phyloP scores from a whole-genome alignment of 2,329 filamentous ascomycete genomes.

The Blumeria hordei region DNA sequence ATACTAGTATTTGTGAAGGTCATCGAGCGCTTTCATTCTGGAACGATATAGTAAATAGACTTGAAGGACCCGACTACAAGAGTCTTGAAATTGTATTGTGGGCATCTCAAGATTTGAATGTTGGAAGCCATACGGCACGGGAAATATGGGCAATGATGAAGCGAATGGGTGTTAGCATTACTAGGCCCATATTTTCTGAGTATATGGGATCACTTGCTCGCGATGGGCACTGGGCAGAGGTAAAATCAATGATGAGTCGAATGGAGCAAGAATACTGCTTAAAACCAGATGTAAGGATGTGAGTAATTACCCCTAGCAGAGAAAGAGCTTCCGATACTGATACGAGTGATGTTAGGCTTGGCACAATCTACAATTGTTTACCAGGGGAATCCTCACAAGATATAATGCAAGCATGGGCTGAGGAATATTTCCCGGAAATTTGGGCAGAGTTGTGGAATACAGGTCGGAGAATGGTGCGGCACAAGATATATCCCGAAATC shows the following conservation, averaged over 20 bases:
- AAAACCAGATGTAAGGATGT: constrained; percentile 46
- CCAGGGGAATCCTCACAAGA: constrained; percentile 39
- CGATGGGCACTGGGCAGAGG: constrained; percentile 45
- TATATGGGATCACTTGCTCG: constrained; percentile 58
- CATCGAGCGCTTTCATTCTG: constrained; percentile 53
- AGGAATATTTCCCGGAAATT: constrained; percentile 35
- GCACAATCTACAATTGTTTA: constrained; percentile 51
- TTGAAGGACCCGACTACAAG: constrained; percentile 67
- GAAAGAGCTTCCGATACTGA: neutral
- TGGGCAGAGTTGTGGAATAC: constrained; percentile 36
- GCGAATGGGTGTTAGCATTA: constrained; percentile 56
- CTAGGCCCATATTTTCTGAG: constrained; percentile 45
- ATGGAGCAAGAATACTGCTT: constrained; percentile 43
- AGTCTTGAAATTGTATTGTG: constrained; percentile 64
- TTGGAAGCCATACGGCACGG: constrained; percentile 33
- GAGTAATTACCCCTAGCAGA: constrained; percentile 19
- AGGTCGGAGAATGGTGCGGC: constrained; percentile 5
- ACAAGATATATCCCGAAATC: neutral
- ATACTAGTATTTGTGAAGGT: constrained; percentile 43
- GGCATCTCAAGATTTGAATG: constrained; percentile 40
- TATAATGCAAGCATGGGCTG: constrained; percentile 52
- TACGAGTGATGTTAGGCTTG: constrained; percentile 28
- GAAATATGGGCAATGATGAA: constrained; percentile 48
- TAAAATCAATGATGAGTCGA: constrained; percentile 37
- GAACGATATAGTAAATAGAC: constrained; percentile 56